Base-by-base conservation (phyloP, 2,329 filamentous ascomycete genomes). In the Cordyceps militaris region DNA sequence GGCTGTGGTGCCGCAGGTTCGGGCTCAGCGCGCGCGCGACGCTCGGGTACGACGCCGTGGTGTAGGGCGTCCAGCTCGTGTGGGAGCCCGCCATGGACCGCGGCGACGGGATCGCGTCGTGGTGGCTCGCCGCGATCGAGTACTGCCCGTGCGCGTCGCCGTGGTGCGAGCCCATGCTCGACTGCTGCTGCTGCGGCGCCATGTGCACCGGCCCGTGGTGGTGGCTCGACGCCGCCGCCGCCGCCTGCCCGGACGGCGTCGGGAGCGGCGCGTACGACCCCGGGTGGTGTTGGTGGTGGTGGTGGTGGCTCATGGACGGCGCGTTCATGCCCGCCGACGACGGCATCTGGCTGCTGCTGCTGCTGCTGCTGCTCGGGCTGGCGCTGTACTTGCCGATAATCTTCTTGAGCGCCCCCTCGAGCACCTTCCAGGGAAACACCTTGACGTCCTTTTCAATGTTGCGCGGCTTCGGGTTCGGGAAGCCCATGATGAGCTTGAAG, bases 381-480 rank as follows among this genome's bases (percentile, higher is more conserved):
- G 78, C 78, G 66, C 78, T 81, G 70, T 97, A 99, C 87, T 99
- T 99, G 67, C 90, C 87, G 70, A 99, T 96, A 67, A 99, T 97
- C 79, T 99, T 99, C 81, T 95, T 96, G 63, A 99, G 80, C 0
- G 94, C 93, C 60, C 85, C 82, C 50, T 84, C 83, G 46, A 99
- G 79, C 60, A 94, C 90, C 72, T 91, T 94, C 94, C 94, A 99
- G 4, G 91, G 88, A 68, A 97, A 99, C 13, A 97, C 94, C 75
- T 99, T 99, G 69, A 99, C 92, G 67, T 97, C 93, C 76, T 99
- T 99, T 77, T 97, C 94, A 63, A 99, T 99, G 69, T 97, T 97
- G 61, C 94, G 83, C 19, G 94, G 94, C 74, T 97, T 97, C 2
- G 94, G 94, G 60, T 88, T 89, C 13, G 91, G 91, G 69, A 97